These are phyloP conservation scores for Allium cepa DNA, from an alignment of 106 monocot species.

Conservation along the genomic window DNA sequence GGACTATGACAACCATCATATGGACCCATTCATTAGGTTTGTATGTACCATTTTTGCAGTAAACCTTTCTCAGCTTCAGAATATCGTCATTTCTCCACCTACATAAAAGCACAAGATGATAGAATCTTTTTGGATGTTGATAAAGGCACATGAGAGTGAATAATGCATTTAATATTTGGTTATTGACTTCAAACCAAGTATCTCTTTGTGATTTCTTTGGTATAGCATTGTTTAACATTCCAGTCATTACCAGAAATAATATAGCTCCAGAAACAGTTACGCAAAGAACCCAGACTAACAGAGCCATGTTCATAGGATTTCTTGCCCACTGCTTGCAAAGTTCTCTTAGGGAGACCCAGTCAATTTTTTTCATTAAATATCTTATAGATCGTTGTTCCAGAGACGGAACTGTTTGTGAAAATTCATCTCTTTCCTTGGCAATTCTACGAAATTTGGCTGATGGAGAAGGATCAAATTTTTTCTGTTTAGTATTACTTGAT, in stretches of 20 bases:
- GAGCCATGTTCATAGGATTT: slow-evolving; percentile 53
- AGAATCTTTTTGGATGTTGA: slow-evolving; percentile 44
- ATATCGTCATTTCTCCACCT: slow-evolving; percentile 41
- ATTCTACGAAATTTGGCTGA: slow-evolving; percentile 58
- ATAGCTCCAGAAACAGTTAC: slow-evolving; percentile 42
- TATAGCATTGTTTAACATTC: slow-evolving; percentile 40
- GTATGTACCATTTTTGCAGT: slow-evolving; percentile 55
- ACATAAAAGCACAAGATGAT: slow-evolving; percentile 42
- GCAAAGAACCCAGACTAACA: slow-evolving; percentile 40
- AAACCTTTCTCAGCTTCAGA: slow-evolving; percentile 40
- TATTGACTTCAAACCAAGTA: slow-evolving; percentile 85
- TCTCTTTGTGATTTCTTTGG: slow-evolving; percentile 64
- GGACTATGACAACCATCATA: slow-evolving; percentile 55
- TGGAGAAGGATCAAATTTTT: slow-evolving; percentile 55
- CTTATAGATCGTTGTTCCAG: slow-evolving; percentile 13
- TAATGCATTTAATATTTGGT: slow-evolving; percentile 64
- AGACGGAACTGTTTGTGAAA: slow-evolving; percentile 59
- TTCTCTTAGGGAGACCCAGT: slow-evolving; percentile 13
- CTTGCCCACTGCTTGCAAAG: slow-evolving; percentile 42
- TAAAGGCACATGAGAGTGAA: slow-evolving; percentile 68
- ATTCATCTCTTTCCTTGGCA: slow-evolving; percentile 53
- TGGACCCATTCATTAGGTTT: slow-evolving; percentile 55
- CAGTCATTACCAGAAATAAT: slow-evolving; percentile 55
- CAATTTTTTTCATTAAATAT: slow-evolving; percentile 17
- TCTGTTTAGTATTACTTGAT: slow-evolving; percentile 16